Conservation (phyloP, 306 rosid species). For the Vicia faba region DNA sequence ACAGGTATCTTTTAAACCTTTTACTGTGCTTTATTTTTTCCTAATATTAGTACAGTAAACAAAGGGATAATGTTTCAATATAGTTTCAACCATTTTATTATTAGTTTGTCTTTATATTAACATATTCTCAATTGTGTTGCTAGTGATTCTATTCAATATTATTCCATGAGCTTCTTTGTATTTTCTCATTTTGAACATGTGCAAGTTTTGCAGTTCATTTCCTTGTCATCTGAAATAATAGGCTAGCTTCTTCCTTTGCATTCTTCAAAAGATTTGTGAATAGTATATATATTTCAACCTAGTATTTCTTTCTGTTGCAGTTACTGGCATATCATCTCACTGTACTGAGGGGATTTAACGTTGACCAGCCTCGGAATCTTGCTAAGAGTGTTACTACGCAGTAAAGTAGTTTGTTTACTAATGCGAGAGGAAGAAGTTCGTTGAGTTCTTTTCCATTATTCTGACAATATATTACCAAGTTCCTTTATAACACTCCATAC, state of each 20-base stretch:
- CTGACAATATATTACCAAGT: slow-evolving; percentile 18
- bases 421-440: neutral
- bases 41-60: neutral
- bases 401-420: slow-evolving; percentile 37
- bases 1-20: slow-evolving; percentile 56
- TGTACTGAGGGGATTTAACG: slow-evolving; percentile 85
- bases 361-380: slow-evolving; percentile 98
- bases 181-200: slow-evolving; percentile 19
- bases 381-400: slow-evolving; percentile 97
- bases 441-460: slow-evolving; percentile 8
- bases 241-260: slow-evolving; percentile 8
- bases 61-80: too few relatives aligned
- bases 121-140: slow-evolving; percentile 5
- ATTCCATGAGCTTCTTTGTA: neutral
- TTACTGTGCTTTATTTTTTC: slow-evolving; percentile 29
- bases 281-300: slow-evolving; percentile 3
- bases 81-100: slow-evolving; percentile 12
- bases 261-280: slow-evolving; percentile 5
- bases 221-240: slow-evolving; percentile 18
- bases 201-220: slow-evolving; percentile 31
- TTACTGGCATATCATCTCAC: slow-evolving; percentile 97
- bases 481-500: slow-evolving; percentile 12
- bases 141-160: slow-evolving; percentile 2
- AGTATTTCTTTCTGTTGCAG: slow-evolving; percentile 51
- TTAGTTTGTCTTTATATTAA: slow-evolving; percentile 8